These are phyloP conservation scores for Cardiospermum halicacabum DNA, from an alignment of 345 rosid genomes.

Conservation along the genomic window DNA sequence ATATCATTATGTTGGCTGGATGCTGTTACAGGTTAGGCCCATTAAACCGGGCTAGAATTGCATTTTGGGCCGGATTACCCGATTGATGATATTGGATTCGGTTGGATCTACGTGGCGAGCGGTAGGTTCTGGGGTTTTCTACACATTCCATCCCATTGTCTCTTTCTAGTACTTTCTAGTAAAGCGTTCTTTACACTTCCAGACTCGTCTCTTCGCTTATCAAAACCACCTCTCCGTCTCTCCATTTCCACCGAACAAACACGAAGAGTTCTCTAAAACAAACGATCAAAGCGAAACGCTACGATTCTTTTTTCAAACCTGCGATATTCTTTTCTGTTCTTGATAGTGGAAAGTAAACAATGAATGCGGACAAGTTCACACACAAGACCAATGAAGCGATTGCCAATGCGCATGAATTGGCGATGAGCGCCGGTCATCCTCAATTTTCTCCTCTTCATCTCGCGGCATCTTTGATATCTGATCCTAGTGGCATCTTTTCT, in stretches of 20 bases:
- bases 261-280: neutral
- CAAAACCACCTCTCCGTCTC: neutral
- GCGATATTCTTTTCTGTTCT: neutral
- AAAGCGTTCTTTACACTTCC: neutral
- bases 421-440: constrained; percentile 61
- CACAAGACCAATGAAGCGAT: constrained; percentile 85
- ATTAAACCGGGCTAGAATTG: too few species aligned
- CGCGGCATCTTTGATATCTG: constrained; percentile 62
- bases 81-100: too few species aligned
- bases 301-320: neutral
- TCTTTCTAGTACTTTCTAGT: constrained; percentile 6
- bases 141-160: too few species aligned
- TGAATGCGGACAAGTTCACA: constrained; percentile 91
- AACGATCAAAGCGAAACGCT: neutral
- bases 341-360: constrained; percentile 10
- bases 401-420: constrained; percentile 62
- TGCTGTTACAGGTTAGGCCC: too few species aligned
- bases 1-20: too few species aligned
- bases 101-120: too few species aligned
- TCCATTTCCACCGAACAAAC: neutral
- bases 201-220: neutral
- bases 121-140: too few species aligned
- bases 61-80: too few species aligned
- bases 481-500: constrained; percentile 60
- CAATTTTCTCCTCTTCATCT: constrained; percentile 86